Evolutionary conservation across 768 basidiomycete genomes (phyloP).

Genomic region (Boletus rufocinnamomeus): DNA sequence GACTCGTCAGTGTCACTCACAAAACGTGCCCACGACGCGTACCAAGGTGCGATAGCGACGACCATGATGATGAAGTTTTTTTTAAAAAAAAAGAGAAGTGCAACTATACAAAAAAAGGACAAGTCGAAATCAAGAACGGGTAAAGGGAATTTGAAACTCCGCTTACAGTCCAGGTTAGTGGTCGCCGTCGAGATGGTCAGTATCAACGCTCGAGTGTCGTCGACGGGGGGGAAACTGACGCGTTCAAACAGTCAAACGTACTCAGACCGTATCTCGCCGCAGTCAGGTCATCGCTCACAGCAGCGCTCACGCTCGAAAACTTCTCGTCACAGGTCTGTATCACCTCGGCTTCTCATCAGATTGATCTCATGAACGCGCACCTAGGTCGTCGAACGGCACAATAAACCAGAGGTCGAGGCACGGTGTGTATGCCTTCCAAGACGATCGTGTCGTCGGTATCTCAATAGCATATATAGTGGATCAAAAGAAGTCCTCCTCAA

Average conservation of each 20-base stretch:
- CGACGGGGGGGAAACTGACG: constrained; percentile 11
- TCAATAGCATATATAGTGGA: constrained; percentile 48
- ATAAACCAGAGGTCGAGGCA: constrained; percentile 94
- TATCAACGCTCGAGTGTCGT: constrained; percentile 7
- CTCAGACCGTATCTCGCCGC: constrained; percentile 95
- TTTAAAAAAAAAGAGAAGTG: constrained; percentile 10
- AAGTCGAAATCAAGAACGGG: background rate
- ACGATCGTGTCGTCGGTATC: background rate
- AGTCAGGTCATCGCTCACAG: constrained; percentile 95
- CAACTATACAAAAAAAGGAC: constrained; percentile 4
- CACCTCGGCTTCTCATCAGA: constrained; percentile 11
- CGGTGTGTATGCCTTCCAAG: constrained; percentile 47
- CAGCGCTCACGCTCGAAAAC: constrained; percentile 95
- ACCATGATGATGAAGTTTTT: constrained; percentile 54
- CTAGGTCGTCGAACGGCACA: constrained; percentile 94
- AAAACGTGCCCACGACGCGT: constrained; percentile 23
- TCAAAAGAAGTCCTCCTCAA: constrained; percentile 95
- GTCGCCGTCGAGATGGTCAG: constrained; percentile 51
- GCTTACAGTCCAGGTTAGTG: constrained; percentile 24
- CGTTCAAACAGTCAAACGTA: constrained; percentile 76
- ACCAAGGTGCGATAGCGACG: constrained; percentile 70
- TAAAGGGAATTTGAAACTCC: constrained; percentile 45
- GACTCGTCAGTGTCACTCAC: constrained; percentile 11
- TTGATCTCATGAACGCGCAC: constrained; percentile 5
- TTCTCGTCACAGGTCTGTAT: constrained; percentile 78